phyloP scores from a whole-genome alignment of 768 basidiomycete species.

The Trametopsis cervina region DNA sequence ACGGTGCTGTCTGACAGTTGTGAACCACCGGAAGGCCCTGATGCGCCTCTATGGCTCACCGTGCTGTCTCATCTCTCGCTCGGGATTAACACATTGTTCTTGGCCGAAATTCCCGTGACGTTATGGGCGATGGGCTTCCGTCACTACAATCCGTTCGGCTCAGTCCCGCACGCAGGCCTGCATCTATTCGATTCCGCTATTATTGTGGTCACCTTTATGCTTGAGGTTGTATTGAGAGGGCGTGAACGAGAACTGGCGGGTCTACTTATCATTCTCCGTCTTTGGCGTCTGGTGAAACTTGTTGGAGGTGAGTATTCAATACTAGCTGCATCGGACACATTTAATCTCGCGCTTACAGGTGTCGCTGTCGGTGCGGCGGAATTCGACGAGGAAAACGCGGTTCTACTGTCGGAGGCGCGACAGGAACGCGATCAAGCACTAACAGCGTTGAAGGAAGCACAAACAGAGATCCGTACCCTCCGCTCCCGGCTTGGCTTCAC shows the following conservation, averaged over 20 bases:
- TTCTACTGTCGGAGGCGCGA: conserved; percentile 43
- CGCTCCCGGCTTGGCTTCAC: conserved; percentile 12
- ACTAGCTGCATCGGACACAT: neutral
- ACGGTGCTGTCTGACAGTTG: conserved; percentile 56
- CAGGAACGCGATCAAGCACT: conserved; percentile 36
- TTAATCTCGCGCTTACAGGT: conserved; percentile 32
- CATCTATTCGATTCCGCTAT: conserved; percentile 71
- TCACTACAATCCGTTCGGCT: conserved; percentile 58
- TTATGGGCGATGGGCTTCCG: conserved; percentile 59
- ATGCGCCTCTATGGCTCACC: conserved; percentile 55
- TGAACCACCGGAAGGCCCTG: conserved; percentile 31
- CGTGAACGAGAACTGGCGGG: conserved; percentile 63
- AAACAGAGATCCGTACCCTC: conserved; percentile 51
- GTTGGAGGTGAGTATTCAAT: conserved; percentile 40
- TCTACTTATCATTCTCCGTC: conserved; percentile 63
- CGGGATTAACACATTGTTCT: conserved; percentile 62
- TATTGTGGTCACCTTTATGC: conserved; percentile 64
- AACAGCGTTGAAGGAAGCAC: conserved; percentile 34
- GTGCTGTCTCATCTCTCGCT: conserved; percentile 57
- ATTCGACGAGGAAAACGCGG: conserved; percentile 46
- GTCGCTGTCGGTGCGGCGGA: conserved; percentile 73
- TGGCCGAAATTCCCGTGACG: conserved; percentile 68
- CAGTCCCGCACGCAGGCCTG: conserved; percentile 46
- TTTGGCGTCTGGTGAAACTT: conserved; percentile 78
- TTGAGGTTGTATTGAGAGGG: conserved; percentile 66